phyloP scores from a whole-genome alignment of 2,329 filamentous ascomycete species.

The Xylogone sp. region DNA sequence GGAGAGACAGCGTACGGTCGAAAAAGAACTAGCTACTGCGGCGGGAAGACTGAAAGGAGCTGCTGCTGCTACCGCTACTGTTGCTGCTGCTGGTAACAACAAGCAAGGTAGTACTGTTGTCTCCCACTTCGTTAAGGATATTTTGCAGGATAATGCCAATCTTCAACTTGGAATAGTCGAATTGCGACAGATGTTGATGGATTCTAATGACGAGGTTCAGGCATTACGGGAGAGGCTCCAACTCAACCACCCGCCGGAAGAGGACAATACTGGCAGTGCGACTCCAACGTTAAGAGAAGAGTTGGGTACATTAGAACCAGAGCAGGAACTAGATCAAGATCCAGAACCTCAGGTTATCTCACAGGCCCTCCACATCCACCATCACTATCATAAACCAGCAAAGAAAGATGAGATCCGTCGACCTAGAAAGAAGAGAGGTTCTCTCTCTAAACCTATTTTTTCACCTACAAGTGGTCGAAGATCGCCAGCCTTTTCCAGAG shows the following conservation, averaged over 20 bases:
- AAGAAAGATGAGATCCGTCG: constrained; percentile 58
- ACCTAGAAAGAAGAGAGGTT: constrained; percentile 68
- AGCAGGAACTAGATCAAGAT: constrained; percentile 5
- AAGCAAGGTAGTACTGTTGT: constrained; percentile 67
- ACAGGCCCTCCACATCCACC: constrained; percentile 78
- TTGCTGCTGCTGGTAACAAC: constrained; percentile 57
- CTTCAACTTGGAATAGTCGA: constrained; percentile 90
- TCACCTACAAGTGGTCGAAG: constrained; percentile 44
- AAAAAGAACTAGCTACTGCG: constrained; percentile 75
- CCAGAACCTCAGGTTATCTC: constrained; percentile 39
- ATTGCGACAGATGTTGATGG: constrained; percentile 82
- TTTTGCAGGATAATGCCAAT: constrained; percentile 92
- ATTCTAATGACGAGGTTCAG: constrained; percentile 92
- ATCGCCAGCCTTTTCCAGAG: constrained; percentile 34
- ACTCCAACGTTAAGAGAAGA: constrained; percentile 66
- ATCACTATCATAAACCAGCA: constrained; percentile 85
- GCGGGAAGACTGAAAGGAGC: constrained; percentile 78
- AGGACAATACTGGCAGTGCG: constrained; percentile 31
- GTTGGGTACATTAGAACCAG: constrained; percentile 48
- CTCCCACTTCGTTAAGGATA: constrained; percentile 94
- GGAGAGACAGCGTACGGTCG: constrained; percentile 77
- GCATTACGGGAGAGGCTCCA: constrained; percentile 76
- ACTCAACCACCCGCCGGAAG: constrained; percentile 67
- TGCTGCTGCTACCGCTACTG: constrained; percentile 51
- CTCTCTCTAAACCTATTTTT: constrained; percentile 58